Base-by-base conservation (phyloP, 768 basidiomycete species). In the Holtermannia corniformis region DNA sequence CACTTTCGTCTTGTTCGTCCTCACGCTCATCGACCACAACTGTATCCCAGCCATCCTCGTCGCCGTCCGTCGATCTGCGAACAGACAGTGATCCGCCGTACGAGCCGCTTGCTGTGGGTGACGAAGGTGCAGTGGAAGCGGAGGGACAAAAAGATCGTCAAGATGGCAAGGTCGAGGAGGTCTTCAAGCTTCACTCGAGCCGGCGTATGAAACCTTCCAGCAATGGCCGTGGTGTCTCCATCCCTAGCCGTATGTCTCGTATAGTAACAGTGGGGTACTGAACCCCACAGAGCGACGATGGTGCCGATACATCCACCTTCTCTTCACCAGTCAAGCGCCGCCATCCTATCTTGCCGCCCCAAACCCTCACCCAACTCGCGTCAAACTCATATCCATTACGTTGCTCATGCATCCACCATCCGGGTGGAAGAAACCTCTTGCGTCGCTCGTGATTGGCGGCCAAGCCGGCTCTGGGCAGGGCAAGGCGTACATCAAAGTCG, bases 401-500 rank as follows among this genome's bases (percentile, higher is more conserved):
- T 48, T 73, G 7, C 48, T 67, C 1, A 52, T 60, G 3, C 57
- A 61, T 4, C 61, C 68, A 24, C 55, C 60, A 2, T 56, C 56
- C 10, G 59, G 55, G 28, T 63, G 61, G 62, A 63, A 67, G 50
- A 63, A 61, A 49, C 62, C 61, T 13, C 54, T 70, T 25, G 57
- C 68, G 16, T 58, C 60, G 41, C 55, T 65, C 70, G 74, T 49
- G 0, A 41, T 67, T 0, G 59, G 58, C 14, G 65, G 59, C 13
- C 24, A 49, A 20, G 44, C 45, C 19, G 54, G 50, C 23, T 40
- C 52, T 2, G 54, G 62, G 19, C 46, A 61, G 68, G 58, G 74
- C 76, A 63, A 61, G 52, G 64, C 67, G 5, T 87, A 84, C 85
- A 82, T 77, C 2, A 86, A 85, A 19, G 72, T 91, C 12, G 82